A percentile compares a stretch with the other conserved stretches of the same genome.
phyloP scores from a whole-genome alignment of 306 rosid species.

The Rosa lucieae region DNA sequence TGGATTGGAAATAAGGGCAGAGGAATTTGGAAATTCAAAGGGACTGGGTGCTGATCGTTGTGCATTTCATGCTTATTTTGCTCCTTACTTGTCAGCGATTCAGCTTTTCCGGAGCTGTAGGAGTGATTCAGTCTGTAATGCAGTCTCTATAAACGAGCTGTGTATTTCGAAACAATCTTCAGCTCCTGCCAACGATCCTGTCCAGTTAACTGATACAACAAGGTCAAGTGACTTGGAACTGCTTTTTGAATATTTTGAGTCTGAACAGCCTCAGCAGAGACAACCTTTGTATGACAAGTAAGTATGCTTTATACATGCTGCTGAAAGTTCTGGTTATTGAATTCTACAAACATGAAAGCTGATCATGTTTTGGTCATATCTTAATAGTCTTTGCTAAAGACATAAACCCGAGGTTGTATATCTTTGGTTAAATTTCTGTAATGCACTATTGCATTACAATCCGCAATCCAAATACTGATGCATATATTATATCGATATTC shows the following conservation, averaged over 20 bases:
- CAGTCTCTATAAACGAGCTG: slow-evolving; percentile 9
- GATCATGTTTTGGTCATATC: background rate
- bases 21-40: slow-evolving; percentile 41
- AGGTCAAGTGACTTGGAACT: slow-evolving; percentile 49
- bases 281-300: slow-evolving; percentile 69
- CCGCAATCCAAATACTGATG: background rate
- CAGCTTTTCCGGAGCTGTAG: slow-evolving; percentile 59
- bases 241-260: slow-evolving; percentile 84
- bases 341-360: background rate
- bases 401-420: background rate
- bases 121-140: background rate
- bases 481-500: background rate
- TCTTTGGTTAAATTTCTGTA: background rate
- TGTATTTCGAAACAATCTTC: slow-evolving; percentile 31
- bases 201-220: slow-evolving; percentile 28
- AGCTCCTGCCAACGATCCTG: slow-evolving; percentile 25
- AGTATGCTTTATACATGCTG: slow-evolving; percentile 16
- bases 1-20: slow-evolving; percentile 70
- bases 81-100: slow-evolving; percentile 78
- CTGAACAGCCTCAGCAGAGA: slow-evolving; percentile 76
- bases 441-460: background rate
- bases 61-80: slow-evolving; percentile 73
- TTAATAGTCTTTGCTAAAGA: background rate
- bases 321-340: background rate
- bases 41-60: slow-evolving; percentile 36